Evolutionary conservation across 192 early-diverging fungal genomes (phyloP).

Genomic region (Linnemannia schmuckeri): DNA sequence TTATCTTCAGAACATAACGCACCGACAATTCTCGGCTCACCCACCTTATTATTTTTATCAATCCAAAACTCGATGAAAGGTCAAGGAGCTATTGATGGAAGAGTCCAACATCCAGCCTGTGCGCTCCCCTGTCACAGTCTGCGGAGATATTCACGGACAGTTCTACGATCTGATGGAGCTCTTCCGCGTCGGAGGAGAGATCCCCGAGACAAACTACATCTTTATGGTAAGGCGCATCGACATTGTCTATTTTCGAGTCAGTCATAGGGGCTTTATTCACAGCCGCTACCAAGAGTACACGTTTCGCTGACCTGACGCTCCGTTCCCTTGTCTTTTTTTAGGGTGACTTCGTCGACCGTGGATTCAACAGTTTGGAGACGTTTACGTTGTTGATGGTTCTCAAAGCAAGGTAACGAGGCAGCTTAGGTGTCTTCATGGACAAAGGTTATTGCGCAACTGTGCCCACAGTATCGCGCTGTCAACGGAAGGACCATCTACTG

Average conservation of each 20-base stretch:
- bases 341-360: conserved; percentile 99
- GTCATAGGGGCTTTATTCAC: not conserved
- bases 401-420: conserved; percentile 81
- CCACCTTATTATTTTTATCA: not conserved
- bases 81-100: conserved; percentile 97
- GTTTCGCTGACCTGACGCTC: conserved; percentile 5
- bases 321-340: conserved; percentile 24
- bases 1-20: not conserved
- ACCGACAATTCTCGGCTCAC: not conserved
- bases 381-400: conserved; percentile 93
- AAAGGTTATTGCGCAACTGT: not conserved
- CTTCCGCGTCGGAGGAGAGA: conserved; percentile 95
- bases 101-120: conserved; percentile 99
- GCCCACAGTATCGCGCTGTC: not conserved
- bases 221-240: conserved; percentile 82
- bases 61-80: conserved; percentile 60
- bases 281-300: not conserved
- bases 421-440: not conserved
- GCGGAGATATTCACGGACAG: conserved; percentile 99
- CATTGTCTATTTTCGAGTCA: not conserved
- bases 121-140: conserved; percentile 95
- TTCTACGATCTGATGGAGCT: conserved; percentile 97
- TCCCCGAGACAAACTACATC: conserved; percentile 95
- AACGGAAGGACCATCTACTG: conserved; percentile 4
- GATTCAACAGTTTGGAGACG: conserved; percentile 97